These are phyloP conservation scores for Elsinoe fawcettii DNA, from an alignment of 2,329 filamentous ascomycete species.

Conservation along the genomic window DNA sequence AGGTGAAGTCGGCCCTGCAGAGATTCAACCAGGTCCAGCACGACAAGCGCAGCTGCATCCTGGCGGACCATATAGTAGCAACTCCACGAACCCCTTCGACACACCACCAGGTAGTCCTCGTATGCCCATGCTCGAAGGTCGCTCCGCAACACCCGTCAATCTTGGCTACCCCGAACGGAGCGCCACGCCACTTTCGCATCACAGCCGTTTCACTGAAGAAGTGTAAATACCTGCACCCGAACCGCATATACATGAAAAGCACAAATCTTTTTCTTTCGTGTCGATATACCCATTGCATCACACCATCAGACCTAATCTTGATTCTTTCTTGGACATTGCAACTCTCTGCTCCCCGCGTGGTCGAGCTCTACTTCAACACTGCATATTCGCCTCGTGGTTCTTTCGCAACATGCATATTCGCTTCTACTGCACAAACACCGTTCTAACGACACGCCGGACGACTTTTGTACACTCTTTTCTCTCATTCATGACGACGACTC, in stretches of 20 bases:
- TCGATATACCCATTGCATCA: slow-evolving; percentile 5
- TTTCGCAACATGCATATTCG: background rate
- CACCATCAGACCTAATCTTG: background rate
- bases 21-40: slow-evolving; percentile 29
- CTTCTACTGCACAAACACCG: background rate
- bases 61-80: slow-evolving; percentile 25
- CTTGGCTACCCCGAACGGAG: slow-evolving; percentile 13
- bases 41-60: slow-evolving; percentile 27
- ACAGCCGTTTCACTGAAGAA: slow-evolving; percentile 25
- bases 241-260: background rate
- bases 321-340: background rate
- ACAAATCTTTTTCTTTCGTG: background rate
- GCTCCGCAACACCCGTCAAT: slow-evolving; percentile 18
- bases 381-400: background rate
- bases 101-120: slow-evolving; percentile 15
- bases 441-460: background rate
- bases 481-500: background rate
- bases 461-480: background rate
- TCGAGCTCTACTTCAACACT: background rate
- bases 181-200: slow-evolving; percentile 17
- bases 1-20: slow-evolving; percentile 17
- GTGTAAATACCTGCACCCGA: slow-evolving; percentile 18
- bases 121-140: slow-evolving; percentile 17
- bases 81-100: slow-evolving; percentile 17
- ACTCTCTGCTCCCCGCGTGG: background rate